Evolutionary conservation across 2,329 filamentous ascomycete genomes (phyloP).

Genomic region (Monosporascus sp.): DNA sequence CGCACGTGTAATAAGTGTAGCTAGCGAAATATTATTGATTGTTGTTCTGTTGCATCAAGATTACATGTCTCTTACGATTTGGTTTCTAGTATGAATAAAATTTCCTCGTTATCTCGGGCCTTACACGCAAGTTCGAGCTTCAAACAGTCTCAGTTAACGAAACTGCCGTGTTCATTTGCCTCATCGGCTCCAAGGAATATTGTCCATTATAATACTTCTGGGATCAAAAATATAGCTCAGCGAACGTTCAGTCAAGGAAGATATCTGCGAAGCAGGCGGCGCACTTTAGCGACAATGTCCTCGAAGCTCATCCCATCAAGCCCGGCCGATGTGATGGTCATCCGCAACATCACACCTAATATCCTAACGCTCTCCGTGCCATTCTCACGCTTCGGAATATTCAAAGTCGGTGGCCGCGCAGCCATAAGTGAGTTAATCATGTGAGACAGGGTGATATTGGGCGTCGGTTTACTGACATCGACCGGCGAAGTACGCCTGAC

Average conservation of each 20-base stretch:
- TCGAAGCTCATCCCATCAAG: conserved; percentile 61
- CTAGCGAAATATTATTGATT: no score
- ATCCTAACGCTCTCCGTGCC: conserved; percentile 76
- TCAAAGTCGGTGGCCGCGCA: conserved; percentile 81
- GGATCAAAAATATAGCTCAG: background rate
- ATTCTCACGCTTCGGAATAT: conserved; percentile 71
- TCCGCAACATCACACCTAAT: conserved; percentile 74
- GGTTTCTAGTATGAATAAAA: no score
- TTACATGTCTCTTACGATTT: no score
- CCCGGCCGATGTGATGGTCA: conserved; percentile 81
- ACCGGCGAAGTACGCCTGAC: conserved; percentile 62
- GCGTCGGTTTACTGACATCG: background rate
- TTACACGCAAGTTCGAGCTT: no score
- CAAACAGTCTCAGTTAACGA: no score
- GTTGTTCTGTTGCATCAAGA: no score
- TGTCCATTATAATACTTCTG: background rate
- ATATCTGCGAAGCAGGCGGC: conserved; percentile 4
- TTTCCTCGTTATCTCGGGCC: no score
- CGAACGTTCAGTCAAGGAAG: background rate
- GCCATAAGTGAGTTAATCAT: conserved; percentile 61
- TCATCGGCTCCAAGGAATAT: no score
- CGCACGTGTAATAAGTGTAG: no score
- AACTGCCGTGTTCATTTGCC: no score
- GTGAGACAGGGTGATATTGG: background rate
- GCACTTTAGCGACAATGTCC: conserved; percentile 41